These are phyloP conservation scores for Neurospora sp. DNA, from an alignment of 495 filamentous ascomycete genomes.

Conservation along the genomic window DNA sequence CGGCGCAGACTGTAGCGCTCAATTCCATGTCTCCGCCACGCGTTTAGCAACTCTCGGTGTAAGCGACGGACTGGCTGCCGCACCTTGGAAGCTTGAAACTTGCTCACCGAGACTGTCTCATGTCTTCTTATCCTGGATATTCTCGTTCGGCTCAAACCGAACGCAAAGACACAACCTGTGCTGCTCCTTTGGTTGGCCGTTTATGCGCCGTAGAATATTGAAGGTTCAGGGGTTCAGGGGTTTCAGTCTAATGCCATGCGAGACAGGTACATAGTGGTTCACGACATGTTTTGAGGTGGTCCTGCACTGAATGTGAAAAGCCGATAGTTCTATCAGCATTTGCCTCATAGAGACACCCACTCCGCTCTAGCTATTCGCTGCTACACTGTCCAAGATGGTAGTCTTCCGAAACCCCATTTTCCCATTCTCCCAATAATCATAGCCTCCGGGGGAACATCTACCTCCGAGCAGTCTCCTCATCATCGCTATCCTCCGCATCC, in stretches of 20 bases:
- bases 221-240: neutral
- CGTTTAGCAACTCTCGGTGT: neutral
- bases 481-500: conserved; percentile 8
- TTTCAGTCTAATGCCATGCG: neutral
- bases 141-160: neutral
- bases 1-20: neutral
- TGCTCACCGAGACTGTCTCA: conserved; percentile 6
- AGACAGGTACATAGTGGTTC: neutral
- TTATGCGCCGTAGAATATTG: neutral
- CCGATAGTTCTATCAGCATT: neutral
- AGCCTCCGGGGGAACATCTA: neutral
- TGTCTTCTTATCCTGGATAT: neutral
- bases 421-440: neutral
- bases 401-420: neutral
- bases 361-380: neutral
- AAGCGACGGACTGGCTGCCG: neutral
- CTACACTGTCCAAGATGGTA: neutral
- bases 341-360: neutral
- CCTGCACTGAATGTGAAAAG: neutral
- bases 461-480: neutral
- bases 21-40: neutral
- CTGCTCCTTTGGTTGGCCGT: neutral
- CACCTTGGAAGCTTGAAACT: conserved; percentile 5
- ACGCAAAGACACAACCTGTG: neutral
- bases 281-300: neutral